Evolutionary conservation across 192 early-diverging fungal genomes (phyloP).

Genomic region (Umbelopsis isabellina): DNA sequence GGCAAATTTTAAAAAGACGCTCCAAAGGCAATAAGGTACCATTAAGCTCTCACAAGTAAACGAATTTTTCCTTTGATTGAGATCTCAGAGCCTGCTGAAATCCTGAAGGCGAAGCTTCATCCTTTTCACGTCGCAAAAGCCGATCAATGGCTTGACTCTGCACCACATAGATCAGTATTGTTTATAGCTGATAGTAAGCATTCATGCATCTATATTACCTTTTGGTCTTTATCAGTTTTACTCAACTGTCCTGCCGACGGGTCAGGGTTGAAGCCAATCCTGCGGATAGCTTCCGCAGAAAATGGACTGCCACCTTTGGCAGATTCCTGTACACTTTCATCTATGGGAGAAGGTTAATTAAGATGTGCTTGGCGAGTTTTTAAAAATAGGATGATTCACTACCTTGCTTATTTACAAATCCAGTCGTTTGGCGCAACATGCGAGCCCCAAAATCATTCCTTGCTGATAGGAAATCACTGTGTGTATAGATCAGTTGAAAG

Average conservation of each 20-base stretch:
- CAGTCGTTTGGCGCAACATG: background rate
- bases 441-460: slow-evolving; percentile 8
- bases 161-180: background rate
- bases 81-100: background rate
- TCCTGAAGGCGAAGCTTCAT: background rate
- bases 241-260: slow-evolving; percentile 1
- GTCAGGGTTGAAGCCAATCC: slow-evolving; percentile 12
- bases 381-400: background rate
- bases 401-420: slow-evolving; percentile 2
- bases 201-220: background rate
- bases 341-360: too few species aligned
- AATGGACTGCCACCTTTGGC: background rate
- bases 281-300: slow-evolving; percentile 1
- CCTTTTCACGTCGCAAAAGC: slow-evolving; percentile 5
- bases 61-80: slow-evolving; percentile 13
- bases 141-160: slow-evolving; percentile 8
- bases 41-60: background rate
- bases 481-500: background rate
- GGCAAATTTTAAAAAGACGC: slow-evolving; percentile 5
- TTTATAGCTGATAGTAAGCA: background rate
- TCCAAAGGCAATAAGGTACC: background rate
- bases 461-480: slow-evolving; percentile 1
- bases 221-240: background rate
- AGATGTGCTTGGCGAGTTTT: too few species aligned
- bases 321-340: too few species aligned